Conservation (phyloP, 305 asterid genomes). For the Solanum hybrid region DNA sequence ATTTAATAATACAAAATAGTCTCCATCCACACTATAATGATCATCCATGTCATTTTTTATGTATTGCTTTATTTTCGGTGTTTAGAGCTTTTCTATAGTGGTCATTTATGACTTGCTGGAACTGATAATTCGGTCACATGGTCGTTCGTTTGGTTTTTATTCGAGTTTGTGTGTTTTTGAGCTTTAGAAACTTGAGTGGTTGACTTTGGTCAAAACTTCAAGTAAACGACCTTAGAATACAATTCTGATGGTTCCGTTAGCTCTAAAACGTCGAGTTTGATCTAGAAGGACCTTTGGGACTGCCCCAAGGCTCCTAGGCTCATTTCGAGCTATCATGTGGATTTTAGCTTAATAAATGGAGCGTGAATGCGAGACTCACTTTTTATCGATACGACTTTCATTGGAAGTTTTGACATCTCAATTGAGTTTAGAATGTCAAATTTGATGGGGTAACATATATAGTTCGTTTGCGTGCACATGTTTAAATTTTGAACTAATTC, state of each 20-base stretch:
- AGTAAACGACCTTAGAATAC: background rate
- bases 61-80: background rate
- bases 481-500: background rate
- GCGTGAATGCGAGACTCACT: background rate
- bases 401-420: background rate
- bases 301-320: background rate
- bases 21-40: background rate
- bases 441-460: background rate
- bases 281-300: background rate
- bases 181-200: background rate
- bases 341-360: background rate
- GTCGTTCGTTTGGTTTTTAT: background rate
- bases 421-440: background rate
- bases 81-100: background rate
- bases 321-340: background rate
- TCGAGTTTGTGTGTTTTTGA: background rate
- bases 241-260: background rate
- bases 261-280: background rate
- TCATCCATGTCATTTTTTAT: background rate
- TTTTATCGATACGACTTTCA: background rate
- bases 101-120: background rate
- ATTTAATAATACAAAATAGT: background rate
- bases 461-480: background rate
- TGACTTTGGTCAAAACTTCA: background rate
- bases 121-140: background rate